Conservation (phyloP, 2,329 filamentous ascomycete species). For the Huntiella savannae region DNA sequence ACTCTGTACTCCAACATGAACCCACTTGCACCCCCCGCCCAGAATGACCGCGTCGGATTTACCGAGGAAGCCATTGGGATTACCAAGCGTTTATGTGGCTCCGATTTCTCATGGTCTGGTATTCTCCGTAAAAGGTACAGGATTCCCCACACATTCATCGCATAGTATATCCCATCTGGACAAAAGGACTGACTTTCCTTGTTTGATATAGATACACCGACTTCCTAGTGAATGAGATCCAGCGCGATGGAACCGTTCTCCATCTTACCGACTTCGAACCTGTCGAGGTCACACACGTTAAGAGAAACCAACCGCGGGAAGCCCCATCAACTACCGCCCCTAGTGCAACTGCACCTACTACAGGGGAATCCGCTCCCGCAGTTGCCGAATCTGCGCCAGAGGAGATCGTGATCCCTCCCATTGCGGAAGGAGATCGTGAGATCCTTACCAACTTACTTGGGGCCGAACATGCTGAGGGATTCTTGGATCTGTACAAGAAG, state of each 20-base stretch:
- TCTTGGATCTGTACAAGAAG: conserved; percentile 24
- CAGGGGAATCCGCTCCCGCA: conserved; percentile 15
- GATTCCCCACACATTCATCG: not conserved
- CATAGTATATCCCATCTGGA: not conserved
- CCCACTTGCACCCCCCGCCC: not conserved
- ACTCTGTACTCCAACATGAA: not conserved
- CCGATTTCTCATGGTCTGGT: conserved; percentile 21
- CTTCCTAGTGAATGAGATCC: conserved; percentile 81
- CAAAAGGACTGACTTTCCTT: not conserved
- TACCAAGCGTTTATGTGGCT: conserved; percentile 22
- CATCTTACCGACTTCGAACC: conserved; percentile 33
- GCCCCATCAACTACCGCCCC: conserved; percentile 9
- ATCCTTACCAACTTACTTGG: conserved; percentile 23
- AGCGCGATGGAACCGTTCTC: conserved; percentile 53
- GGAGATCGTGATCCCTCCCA: conserved; percentile 10
- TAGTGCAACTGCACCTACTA: conserved; percentile 14
- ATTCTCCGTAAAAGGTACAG: conserved; percentile 12
- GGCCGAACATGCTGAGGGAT: conserved; percentile 21
- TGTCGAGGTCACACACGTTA: conserved; percentile 9
- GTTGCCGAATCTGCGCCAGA: not conserved
- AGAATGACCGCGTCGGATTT: conserved; percentile 13
- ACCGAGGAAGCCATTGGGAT: conserved; percentile 22
- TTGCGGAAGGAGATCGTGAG: conserved; percentile 18
- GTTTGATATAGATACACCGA: conserved; percentile 51
- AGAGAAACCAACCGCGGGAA: not conserved